Base-by-base conservation (phyloP, 345 rosid species). In the Punica granatum region DNA sequence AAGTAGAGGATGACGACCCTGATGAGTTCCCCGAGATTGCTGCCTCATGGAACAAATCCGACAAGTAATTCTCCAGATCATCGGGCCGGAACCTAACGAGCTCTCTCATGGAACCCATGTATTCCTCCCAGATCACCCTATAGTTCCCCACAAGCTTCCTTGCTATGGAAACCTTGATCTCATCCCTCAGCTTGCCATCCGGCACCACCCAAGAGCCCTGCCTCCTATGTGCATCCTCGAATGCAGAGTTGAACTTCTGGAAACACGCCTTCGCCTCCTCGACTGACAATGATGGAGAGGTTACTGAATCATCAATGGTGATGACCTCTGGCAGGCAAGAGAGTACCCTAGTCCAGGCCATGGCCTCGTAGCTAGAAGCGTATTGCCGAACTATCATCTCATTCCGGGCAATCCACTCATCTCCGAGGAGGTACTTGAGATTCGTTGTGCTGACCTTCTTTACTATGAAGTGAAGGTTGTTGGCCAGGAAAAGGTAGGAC, bases 171-270 rank as follows among this genome's bases (percentile, higher is more conserved):
- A 6, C 58, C 67, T 65, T 74, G 15, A 79, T 49, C 69, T 76
- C 77, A 14, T 79, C 80, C 60, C 79, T 69, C 41, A 79, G 75
- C 43, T 79, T 68, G 61, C 63, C 65, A 13, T 82, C 79, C n/a
- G 73, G 41, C 36, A 76, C 64, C 34, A 70, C n/a, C 37, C 79
- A 72, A 5, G 66, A 31, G 39, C 64, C 72, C 49, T 79, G 79
- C 60, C 72, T 82, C 48, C 74, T 33, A 71, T 64, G 70, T 64
- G 78, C 77, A 25, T 72, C 79, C 56, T 76, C 76, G 49, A 79
- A 82, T 3, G 46, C 37, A 3, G 67, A 16, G 25, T 72, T 72
- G 60, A 76, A 79, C 67, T 34, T 72, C 53, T 48, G 63, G 26
- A 74, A 67, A 42, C n/a, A 39, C 51, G 56, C 74, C 68, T n/a